Conservation (phyloP, 305 asterid species). For the Fraxinus baroniana region DNA sequence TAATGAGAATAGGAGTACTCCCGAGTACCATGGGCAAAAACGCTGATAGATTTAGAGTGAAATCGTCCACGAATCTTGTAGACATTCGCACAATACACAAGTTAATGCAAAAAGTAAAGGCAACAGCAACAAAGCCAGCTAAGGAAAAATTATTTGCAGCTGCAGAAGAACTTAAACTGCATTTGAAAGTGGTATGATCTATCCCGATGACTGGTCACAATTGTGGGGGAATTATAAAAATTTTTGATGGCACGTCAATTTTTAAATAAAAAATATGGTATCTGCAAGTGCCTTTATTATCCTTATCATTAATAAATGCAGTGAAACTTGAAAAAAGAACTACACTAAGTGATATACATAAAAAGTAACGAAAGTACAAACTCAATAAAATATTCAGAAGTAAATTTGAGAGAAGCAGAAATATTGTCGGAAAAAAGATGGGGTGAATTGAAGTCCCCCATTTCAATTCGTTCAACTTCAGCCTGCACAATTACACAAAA, state of each 20-base stretch:
- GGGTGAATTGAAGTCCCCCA: slow-evolving; percentile 52
- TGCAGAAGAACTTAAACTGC: not conserved
- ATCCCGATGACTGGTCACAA: not conserved
- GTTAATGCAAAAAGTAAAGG: not conserved
- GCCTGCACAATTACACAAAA: slow-evolving; percentile 50
- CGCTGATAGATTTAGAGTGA: not conserved
- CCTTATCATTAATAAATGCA: not conserved
- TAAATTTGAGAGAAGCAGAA: not conserved
- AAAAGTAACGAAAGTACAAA: not conserved
- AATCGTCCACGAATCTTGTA: not conserved
- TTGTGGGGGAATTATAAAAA: not conserved
- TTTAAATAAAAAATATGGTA: not conserved
- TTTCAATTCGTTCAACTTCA: slow-evolving; percentile 82
- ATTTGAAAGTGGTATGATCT: not conserved
- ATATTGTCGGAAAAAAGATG: not conserved
- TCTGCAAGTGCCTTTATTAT: not conserved
- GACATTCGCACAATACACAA: not conserved
- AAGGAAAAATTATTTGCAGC: not conserved
- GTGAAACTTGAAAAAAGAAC: not conserved
- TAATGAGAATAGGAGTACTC: too few species aligned
- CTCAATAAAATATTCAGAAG: not conserved
- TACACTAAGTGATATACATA: not conserved
- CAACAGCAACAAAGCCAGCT: not conserved
- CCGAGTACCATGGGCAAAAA: not conserved
- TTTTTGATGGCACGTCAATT: not conserved